Conservation (phyloP, 495 filamentous ascomycete genomes). For the Polyplosphaeria fusca region DNA sequence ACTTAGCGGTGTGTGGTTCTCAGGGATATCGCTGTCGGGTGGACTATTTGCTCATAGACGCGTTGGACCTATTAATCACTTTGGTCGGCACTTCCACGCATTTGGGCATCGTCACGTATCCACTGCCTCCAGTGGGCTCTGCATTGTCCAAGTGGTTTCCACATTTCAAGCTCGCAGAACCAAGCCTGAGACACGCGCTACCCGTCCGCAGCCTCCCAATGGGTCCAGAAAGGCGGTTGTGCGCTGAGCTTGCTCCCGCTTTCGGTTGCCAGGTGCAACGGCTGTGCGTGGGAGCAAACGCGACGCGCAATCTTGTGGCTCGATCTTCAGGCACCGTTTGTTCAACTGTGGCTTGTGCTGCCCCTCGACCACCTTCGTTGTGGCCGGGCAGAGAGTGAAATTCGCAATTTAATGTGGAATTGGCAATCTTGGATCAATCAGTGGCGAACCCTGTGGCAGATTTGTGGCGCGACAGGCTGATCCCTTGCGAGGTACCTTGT, state of each 20-base stretch:
- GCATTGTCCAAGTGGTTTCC: conserved; percentile 11
- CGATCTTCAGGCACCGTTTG: conserved; percentile 14
- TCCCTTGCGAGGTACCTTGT: conserved; percentile 1
- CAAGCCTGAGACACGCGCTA: conserved; percentile 18
- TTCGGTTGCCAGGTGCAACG: background rate
- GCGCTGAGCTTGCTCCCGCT: conserved; percentile 6
- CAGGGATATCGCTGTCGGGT: no score
- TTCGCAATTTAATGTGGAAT: conserved; percentile 25
- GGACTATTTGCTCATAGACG: no score
- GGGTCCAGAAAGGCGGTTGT: background rate
- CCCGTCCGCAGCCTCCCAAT: conserved; percentile 14
- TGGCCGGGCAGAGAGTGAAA: background rate
- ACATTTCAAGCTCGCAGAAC: background rate
- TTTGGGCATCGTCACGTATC: conserved; percentile 1
- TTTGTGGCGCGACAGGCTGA: conserved; percentile 12
- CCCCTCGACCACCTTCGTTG: background rate
- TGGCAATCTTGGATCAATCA: conserved; percentile 22
- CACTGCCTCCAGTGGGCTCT: background rate
- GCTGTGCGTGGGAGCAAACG: conserved; percentile 2
- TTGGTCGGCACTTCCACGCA: conserved; percentile 7
- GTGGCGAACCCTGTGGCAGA: background rate
- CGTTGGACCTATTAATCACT: no score
- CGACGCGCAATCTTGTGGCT: conserved; percentile 10
- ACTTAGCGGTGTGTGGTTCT: no score
- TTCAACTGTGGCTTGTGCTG: conserved; percentile 14